phyloP scores from a whole-genome alignment of 495 filamentous ascomycete species.

The Hypomontagnella submonticulosa region DNA sequence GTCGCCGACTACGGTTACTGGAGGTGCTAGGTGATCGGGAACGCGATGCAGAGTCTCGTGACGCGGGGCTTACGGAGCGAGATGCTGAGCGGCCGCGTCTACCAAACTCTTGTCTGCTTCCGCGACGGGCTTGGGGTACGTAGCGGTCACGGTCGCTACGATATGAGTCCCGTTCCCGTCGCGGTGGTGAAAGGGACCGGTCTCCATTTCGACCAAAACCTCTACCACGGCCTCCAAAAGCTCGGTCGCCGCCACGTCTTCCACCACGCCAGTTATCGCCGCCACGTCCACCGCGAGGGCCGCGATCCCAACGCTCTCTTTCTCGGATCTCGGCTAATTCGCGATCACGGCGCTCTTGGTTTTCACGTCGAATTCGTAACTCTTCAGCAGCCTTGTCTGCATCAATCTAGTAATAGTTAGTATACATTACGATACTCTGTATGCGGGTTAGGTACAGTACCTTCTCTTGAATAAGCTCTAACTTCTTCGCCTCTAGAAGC shows the following conservation, averaged over 20 bases:
- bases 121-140: conserved; percentile 57
- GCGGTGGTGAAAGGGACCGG: conserved; percentile 72
- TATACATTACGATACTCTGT: not conserved
- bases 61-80: conserved; percentile 40
- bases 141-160: conserved; percentile 60
- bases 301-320: conserved; percentile 78
- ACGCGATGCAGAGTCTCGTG: conserved; percentile 44
- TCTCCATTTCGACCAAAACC: conserved; percentile 56
- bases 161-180: conserved; percentile 56
- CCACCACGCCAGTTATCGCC: conserved; percentile 60
- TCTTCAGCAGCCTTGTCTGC: conserved; percentile 85
- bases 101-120: conserved; percentile 46
- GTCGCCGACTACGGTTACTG: conserved; percentile 47
- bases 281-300: conserved; percentile 67
- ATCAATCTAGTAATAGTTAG: conserved; percentile 69
- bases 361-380: conserved; percentile 70
- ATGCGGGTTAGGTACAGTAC: conserved; percentile 59
- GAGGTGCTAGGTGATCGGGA: conserved; percentile 50
- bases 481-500: conserved; percentile 93
- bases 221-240: conserved; percentile 57
- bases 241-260: conserved; percentile 61
- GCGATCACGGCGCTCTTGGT: conserved; percentile 62
- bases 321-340: conserved; percentile 75
- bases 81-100: conserved; percentile 48
- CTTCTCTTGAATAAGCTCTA: conserved; percentile 93